Base-by-base conservation (phyloP, 2,329 filamentous ascomycete species). In the Sclerotinia trifoliorum region DNA sequence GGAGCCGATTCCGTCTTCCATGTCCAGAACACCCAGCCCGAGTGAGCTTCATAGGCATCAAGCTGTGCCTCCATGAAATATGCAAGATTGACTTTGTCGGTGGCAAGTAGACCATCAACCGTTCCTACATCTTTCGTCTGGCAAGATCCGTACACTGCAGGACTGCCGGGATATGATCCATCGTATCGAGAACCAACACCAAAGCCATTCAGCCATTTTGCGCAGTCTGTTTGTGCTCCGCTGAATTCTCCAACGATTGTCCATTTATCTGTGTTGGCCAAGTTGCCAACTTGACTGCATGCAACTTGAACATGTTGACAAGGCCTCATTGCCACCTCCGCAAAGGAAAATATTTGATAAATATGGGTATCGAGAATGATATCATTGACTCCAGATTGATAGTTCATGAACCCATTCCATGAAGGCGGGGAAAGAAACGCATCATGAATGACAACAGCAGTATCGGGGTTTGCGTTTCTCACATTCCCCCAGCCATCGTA, bases 401-500 rank as follows among this genome's bases (percentile, higher is more conserved):
- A 64, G 66, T 81, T 84, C 76, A 89, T 82, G 77, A 86, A 88
- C 3, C 83, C 85, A 74, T 90, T 90, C 86, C 87, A 91, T 35
- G 74, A 77, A 8, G 80, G 80, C 49, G 80, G 81, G 1, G 84
- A 80, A 5, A 81, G 76, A 78, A 88, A 88, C 10, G 83, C 85
- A 71, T 88, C 86, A 64, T 86, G 83, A 56, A 91, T 80, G 32
- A 88, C 80, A 24, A 90, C 82, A 15, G 82, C 77, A 1, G 80
- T 81, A 35, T 80, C 75, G 2, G 80, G 82, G 5, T 81, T 83
- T 8, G 78, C 74, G 52, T 81, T 77, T 42, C 82, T 81, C 67
- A 84, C 75, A 44, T 76, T 78, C 19, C 79, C 80, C 76, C 81
- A 88, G 2, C 83, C 83, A 68, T 88, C 82, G 62, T 85, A 82